Evolutionary conservation across 176 grass and related monocot species (phyloP).

Genomic region (Rhynchospora breviuscula): DNA sequence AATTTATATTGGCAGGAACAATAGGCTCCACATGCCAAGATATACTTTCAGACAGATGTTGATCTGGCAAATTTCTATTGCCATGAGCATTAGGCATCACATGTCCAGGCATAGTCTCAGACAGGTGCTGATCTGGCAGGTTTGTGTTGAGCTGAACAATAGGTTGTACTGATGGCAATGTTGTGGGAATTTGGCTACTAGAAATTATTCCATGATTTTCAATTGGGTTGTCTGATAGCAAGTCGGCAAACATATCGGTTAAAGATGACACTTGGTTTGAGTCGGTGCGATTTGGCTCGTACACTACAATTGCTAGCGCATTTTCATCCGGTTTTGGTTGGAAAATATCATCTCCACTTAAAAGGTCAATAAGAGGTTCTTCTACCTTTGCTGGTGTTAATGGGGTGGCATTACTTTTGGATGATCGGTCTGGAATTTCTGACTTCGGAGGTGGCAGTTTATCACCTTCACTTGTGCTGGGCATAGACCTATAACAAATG

Average conservation of each 20-base stretch:
- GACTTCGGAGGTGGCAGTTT: slow-evolving; percentile 40
- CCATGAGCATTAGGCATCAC: slow-evolving; percentile 32
- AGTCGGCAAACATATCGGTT: slow-evolving; percentile 55
- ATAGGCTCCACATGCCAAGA: slow-evolving; percentile 20
- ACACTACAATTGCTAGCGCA: slow-evolving; percentile 41
- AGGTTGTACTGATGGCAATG: slow-evolving; percentile 26
- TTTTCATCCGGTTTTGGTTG: slow-evolving; percentile 50
- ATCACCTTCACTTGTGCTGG: slow-evolving; percentile 36
- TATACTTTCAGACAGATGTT: slow-evolving; percentile 23
- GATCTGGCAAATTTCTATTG: slow-evolving; percentile 29
- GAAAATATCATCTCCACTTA: slow-evolving; percentile 63
- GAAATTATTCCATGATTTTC: slow-evolving; percentile 11
- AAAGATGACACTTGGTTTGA: slow-evolving; percentile 44
- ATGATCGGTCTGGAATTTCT: slow-evolving; percentile 37
- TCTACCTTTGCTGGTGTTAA: slow-evolving; percentile 19
- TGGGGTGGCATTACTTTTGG: slow-evolving; percentile 24
- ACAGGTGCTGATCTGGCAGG: neutral
- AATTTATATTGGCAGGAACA: slow-evolving; percentile 39
- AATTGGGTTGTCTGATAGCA: neutral
- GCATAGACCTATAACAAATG: slow-evolving; percentile 20
- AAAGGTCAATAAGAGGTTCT: slow-evolving; percentile 57
- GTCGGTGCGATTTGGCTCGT: slow-evolving; percentile 18
- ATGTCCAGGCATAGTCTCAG: neutral
- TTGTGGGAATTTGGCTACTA: slow-evolving; percentile 20
- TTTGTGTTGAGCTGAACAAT: neutral